Evolutionary conservation across 805 yeast genomes (phyloP), one percentile per base, ranked within the genome.

Genomic region (Wickerhamia fluorescens): DNA sequence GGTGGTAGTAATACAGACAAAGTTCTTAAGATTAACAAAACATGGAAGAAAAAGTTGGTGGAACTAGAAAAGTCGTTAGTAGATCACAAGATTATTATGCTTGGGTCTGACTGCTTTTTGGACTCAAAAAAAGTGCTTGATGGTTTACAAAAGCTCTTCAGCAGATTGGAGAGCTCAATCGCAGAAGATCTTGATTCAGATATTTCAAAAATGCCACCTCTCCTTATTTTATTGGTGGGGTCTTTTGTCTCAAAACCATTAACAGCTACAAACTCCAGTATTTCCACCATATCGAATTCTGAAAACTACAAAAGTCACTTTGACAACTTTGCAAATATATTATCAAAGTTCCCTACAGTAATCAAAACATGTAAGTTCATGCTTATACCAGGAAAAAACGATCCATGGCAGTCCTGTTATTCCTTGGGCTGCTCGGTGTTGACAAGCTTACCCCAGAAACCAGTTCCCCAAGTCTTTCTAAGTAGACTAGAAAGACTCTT

Each of bases 321-420:
- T 55, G 95, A 88, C 44, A 61, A 74, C 3, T 61, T 92, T 10
- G 89, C 94, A 0, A 61, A 66, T 3, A 44, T 85, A 2, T 46
- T 92, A 12, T 69, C 78, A 7, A 63, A 68, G 27, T 82, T 61
- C 41, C 81, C 85, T 0, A 47, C 51, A 4, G 53, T 86, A 5
- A 57, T 75, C 9, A 47, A 58, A 6, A 47, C 57, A 5, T 66
- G 81, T 16, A 75, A 79, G 29, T 53, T 92, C 16, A 57, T 86
- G 1, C 72, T 92, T 34, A 61, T 89, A 1, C 96, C 97, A 0
- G 97, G 98, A 1, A 73, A 75, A 23, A 82, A 85, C 41, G 99
- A 92, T 55, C 96, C 96, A 0, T 92, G 97, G 96, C 77, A 78
- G 20, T 73, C 92, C 1, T 63, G 78, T 31, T 71, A 69, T 27